A percentile compares a stretch with the other conserved stretches of the same genome.
Conservation (phyloP, 257 asterid species). For the Nicotiana benthamiana region DNA sequence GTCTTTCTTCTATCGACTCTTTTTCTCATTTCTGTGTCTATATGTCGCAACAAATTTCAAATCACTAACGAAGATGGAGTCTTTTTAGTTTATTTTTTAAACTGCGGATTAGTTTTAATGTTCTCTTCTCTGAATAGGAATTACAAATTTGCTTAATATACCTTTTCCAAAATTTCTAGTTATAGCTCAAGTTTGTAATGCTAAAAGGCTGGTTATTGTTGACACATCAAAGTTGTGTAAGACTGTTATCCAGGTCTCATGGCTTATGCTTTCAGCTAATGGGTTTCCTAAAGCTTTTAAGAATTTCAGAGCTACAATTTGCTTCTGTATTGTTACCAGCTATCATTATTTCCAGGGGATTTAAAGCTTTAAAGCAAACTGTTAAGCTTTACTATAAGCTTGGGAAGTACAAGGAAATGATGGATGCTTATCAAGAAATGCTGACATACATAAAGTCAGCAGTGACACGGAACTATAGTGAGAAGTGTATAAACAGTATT, state of each 20-base stretch:
- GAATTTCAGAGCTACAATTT: background rate
- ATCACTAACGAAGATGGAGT: background rate
- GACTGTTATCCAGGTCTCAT: background rate
- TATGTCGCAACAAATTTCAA: background rate
- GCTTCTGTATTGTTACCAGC: too few species aligned
- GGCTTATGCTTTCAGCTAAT: background rate
- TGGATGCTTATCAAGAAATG: slow-evolving; percentile 92
- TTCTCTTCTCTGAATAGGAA: background rate
- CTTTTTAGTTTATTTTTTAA: background rate
- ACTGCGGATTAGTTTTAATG: background rate
- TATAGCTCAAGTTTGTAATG: background rate
- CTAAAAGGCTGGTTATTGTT: background rate
- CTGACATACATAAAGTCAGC: slow-evolving; percentile 83
- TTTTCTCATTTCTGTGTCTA: background rate
- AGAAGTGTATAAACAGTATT: slow-evolving; percentile 82
- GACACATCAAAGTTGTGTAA: background rate
- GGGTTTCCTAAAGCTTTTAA: background rate
- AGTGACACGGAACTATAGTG: slow-evolving; percentile 92
- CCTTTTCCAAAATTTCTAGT: background rate
- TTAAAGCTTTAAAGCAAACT: slow-evolving; percentile 91
- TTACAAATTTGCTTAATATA: background rate
- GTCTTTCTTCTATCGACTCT: background rate
- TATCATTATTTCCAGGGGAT: slow-evolving; percentile 55
- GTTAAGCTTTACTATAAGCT: slow-evolving; percentile 86
- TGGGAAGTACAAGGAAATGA: slow-evolving; percentile 84